phyloP scores from a whole-genome alignment of 306 rosid genomes.

The Casuarina equisetifolia region DNA sequence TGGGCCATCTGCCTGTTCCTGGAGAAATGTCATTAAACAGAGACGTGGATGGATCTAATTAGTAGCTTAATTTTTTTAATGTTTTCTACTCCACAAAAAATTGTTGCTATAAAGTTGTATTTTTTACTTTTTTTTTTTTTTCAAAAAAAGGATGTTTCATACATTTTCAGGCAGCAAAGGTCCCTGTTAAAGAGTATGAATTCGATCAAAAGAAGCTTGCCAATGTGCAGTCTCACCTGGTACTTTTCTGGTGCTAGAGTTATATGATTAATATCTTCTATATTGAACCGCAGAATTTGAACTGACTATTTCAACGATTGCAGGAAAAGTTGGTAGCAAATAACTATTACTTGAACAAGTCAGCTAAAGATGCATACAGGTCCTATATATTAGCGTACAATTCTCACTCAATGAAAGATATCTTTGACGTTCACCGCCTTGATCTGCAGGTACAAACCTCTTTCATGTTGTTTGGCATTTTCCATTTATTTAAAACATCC shows the following conservation, averaged over 20 bases:
- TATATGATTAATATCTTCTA: conserved; percentile 18
- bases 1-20: not conserved
- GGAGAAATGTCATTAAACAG: not conserved
- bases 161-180: conserved; percentile 74
- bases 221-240: conserved; percentile 86
- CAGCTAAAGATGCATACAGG: conserved; percentile 90
- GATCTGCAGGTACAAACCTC: conserved; percentile 67
- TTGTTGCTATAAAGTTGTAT: not conserved
- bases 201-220: conserved; percentile 71
- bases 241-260: conserved; percentile 29
- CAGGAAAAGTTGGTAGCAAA: conserved; percentile 80
- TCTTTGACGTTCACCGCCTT: conserved; percentile 81
- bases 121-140: not conserved
- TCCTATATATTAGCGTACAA: conserved; percentile 80
- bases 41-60: not conserved
- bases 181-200: conserved; percentile 76
- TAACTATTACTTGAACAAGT: conserved; percentile 65
- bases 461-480: not conserved
- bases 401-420: conserved; percentile 93
- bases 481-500: not conserved
- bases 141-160: not conserved
- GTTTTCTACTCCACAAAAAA: not conserved
- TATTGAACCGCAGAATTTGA: not conserved
- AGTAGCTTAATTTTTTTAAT: not conserved
- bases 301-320: conserved; percentile 27